phyloP scores from a whole-genome alignment of 2,329 filamentous ascomycete species.

The Nemania sp. region DNA sequence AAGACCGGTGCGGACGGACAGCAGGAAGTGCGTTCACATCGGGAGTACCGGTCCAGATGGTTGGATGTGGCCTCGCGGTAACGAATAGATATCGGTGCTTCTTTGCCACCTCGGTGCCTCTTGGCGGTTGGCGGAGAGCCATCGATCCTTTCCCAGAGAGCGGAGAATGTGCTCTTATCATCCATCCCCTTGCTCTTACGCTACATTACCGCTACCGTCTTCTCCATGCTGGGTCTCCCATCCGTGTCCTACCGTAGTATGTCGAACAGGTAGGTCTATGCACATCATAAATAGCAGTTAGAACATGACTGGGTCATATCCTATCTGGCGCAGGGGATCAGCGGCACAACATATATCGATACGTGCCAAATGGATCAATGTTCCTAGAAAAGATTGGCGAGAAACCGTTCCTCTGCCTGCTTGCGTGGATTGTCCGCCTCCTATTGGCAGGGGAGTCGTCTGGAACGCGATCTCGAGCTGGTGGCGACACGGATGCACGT shows the following conservation, averaged over 20 bases:
- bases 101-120: not conserved
- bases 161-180: not conserved
- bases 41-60: not conserved
- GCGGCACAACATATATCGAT: too few relatives aligned
- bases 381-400: not conserved
- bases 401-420: not conserved
- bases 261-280: not conserved
- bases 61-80: not conserved
- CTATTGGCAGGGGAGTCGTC: slow-evolving; percentile 4
- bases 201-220: not conserved
- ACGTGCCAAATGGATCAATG: not conserved
- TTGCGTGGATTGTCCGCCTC: not conserved
- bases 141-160: not conserved
- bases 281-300: not conserved
- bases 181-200: too few relatives aligned
- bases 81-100: not conserved
- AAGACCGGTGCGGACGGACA: not conserved
- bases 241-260: not conserved
- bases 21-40: not conserved
- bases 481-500: not conserved
- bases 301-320: not conserved
- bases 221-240: not conserved
- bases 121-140: not conserved
- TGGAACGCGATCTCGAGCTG: not conserved
- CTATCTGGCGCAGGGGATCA: too few relatives aligned